Evolutionary conservation across 768 basidiomycete species (phyloP).

Genomic region (Tylopilus subfusipes): DNA sequence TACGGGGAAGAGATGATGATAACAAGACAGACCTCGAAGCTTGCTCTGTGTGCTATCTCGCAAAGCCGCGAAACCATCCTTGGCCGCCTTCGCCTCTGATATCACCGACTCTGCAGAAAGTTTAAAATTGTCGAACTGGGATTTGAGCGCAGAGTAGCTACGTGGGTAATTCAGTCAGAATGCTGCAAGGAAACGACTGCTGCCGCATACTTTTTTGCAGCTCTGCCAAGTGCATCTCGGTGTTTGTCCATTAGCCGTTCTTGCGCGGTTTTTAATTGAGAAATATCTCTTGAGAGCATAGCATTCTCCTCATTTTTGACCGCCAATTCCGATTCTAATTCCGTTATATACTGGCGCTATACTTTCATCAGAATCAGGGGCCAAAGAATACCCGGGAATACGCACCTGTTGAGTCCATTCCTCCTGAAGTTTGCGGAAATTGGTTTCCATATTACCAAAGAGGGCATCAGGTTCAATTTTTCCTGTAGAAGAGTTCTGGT

Average conservation of each 20-base stretch:
- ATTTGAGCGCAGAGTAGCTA: slow-evolving; percentile 32
- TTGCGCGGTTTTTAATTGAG: slow-evolving; percentile 13
- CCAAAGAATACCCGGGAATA: background rate
- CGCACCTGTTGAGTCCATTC: slow-evolving; percentile 16
- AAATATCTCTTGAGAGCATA: slow-evolving; percentile 11
- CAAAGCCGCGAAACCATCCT: slow-evolving; percentile 24
- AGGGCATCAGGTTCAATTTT: background rate
- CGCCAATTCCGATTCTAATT: slow-evolving; percentile 20
- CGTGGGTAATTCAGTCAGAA: background rate
- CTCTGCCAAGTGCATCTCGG: slow-evolving; percentile 17
- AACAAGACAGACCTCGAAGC: slow-evolving; percentile 27
- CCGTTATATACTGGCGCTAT: slow-evolving; percentile 19
- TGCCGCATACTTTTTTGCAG: slow-evolving; percentile 18
- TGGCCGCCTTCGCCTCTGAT: slow-evolving; percentile 23
- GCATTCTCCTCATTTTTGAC: slow-evolving; percentile 13
- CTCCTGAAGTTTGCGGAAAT: slow-evolving; percentile 1
- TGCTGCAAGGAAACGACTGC: background rate
- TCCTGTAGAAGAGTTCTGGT: background rate
- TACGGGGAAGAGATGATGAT: background rate
- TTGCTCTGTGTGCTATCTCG: slow-evolving; percentile 17
- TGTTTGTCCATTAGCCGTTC: slow-evolving; percentile 12
- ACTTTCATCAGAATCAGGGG: background rate
- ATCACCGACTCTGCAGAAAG: slow-evolving; percentile 20
- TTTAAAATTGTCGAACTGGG: slow-evolving; percentile 28
- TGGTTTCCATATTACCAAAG: slow-evolving; percentile 2